These are phyloP conservation scores for Vicia faba DNA, from an alignment of 306 rosid genomes.

Conservation along the genomic window DNA sequence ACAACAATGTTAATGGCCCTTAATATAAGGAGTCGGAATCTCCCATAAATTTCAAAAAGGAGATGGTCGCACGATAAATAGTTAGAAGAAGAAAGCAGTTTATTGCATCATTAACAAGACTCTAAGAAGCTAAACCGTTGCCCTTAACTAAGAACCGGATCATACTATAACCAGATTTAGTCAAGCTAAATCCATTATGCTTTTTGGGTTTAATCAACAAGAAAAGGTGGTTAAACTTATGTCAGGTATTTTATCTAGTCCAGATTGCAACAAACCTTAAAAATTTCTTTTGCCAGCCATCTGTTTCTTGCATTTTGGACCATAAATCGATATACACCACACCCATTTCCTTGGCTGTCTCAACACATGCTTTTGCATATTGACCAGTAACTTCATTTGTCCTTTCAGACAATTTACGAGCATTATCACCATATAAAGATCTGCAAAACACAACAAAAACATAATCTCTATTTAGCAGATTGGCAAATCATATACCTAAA, in stretches of 20 bases:
- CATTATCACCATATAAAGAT: constrained; percentile 71
- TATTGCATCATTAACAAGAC: background rate
- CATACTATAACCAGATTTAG: constrained; percentile 19
- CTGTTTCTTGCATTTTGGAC: constrained; percentile 93
- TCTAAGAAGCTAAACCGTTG: constrained; percentile 4
- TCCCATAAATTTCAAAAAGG: background rate
- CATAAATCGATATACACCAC: constrained; percentile 65
- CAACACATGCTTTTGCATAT: constrained; percentile 76
- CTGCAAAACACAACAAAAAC: constrained; percentile 49
- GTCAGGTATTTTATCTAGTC: constrained; percentile 11
- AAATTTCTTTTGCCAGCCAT: constrained; percentile 81
- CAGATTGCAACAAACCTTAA: constrained; percentile 61
- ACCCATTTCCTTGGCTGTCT: constrained; percentile 69
- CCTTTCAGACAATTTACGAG: constrained; percentile 66
- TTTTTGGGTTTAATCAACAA: constrained; percentile 16
- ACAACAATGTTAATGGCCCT: constrained; percentile 23
- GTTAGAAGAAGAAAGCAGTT: constrained; percentile 15
- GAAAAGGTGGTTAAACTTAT: constrained; percentile 23
- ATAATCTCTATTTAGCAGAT: constrained; percentile 23
- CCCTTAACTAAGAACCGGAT: constrained; percentile 4
- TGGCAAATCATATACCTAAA: constrained; percentile 2
- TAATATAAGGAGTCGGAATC: constrained; percentile 4
- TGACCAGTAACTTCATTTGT: constrained; percentile 76
- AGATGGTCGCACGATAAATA: constrained; percentile 8
- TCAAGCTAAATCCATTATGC: constrained; percentile 22